phyloP scores from a whole-genome alignment of 805 yeast genomes.

The Candida easanensis region DNA sequence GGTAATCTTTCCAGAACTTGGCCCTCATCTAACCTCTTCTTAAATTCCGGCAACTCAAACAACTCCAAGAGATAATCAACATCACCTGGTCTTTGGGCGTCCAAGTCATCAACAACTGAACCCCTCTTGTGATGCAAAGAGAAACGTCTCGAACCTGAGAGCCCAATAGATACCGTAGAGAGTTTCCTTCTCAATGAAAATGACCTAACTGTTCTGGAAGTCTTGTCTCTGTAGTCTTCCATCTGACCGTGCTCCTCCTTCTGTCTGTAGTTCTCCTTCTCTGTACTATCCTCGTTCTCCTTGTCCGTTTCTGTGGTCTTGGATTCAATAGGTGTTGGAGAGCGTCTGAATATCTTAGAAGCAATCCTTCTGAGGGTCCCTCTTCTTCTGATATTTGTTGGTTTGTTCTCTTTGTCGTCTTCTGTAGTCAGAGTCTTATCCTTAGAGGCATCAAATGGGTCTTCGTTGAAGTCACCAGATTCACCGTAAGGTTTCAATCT shows the following conservation, averaged over 20 bases:
- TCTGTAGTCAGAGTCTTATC: too few relatives aligned
- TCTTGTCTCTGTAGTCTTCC: not conserved
- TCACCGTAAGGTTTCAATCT: not conserved
- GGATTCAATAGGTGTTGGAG: too few relatives aligned
- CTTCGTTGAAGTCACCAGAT: too few relatives aligned
- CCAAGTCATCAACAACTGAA: not conserved
- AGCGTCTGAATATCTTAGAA: too few relatives aligned
- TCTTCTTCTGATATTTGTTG: too few relatives aligned
- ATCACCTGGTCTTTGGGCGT: not conserved
- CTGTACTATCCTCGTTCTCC: too few relatives aligned
- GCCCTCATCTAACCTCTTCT: slow-evolving; percentile 11
- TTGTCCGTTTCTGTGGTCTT: too few relatives aligned
- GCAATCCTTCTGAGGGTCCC: too few relatives aligned
- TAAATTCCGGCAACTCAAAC: slow-evolving; percentile 14
- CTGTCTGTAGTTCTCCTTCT: too few relatives aligned
- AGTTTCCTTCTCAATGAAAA: slow-evolving; percentile 1
- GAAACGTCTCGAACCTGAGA: slow-evolving; percentile 1
- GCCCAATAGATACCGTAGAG: slow-evolving; percentile 1
- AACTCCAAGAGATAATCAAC: slow-evolving; percentile 4
- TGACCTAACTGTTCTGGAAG: not conserved
- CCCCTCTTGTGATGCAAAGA: not conserved
- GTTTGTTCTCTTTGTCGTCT: too few relatives aligned
- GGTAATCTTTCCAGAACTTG: slow-evolving; percentile 2
- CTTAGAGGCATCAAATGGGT: too few relatives aligned
- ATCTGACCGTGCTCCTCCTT: not conserved